These are phyloP conservation scores for Podaxis pistillaris DNA, from an alignment of 768 basidiomycete species.

Conservation along the genomic window DNA sequence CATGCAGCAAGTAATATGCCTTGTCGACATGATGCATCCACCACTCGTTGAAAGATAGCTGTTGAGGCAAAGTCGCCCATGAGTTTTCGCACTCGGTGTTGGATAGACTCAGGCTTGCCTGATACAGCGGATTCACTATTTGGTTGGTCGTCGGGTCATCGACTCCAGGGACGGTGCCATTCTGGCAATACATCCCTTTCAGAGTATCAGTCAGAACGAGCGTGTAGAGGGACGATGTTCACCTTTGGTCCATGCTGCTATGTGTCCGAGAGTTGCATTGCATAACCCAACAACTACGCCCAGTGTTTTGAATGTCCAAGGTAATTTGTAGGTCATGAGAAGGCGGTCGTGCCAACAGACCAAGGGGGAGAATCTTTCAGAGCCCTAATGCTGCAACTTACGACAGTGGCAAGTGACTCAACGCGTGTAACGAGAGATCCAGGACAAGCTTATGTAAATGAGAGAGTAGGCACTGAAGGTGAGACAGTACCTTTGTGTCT, in stretches of 20 bases:
- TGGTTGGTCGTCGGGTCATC: conserved; percentile 30
- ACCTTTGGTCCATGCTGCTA: not conserved
- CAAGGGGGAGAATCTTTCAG: not conserved
- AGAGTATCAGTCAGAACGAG: not conserved
- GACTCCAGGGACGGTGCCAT: conserved; percentile 27
- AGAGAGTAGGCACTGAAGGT: not conserved
- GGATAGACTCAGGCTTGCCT: conserved; percentile 20
- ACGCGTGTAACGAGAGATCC: not conserved
- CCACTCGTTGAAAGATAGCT: conserved; percentile 36
- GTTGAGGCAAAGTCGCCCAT: not conserved
- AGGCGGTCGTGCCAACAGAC: not conserved
- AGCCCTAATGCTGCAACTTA: not conserved
- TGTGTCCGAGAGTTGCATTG: not conserved
- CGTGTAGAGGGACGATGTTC: not conserved
- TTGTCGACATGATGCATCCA: conserved; percentile 41
- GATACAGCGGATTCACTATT: conserved; percentile 33
- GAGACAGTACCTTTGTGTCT: not conserved
- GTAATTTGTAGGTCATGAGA: not conserved
- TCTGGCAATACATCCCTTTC: conserved; percentile 35
- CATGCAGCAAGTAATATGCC: conserved; percentile 17
- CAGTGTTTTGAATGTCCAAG: not conserved
- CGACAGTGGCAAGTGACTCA: too few relatives aligned
- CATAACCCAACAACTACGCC: not conserved
- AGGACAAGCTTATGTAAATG: not conserved
- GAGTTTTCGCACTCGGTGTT: not conserved